Percentiles rank a stretch among this genome's conserved stretches.
Conservation (phyloP, 495 filamentous ascomycete genomes). For the Hyaloscypha finlandica region DNA sequence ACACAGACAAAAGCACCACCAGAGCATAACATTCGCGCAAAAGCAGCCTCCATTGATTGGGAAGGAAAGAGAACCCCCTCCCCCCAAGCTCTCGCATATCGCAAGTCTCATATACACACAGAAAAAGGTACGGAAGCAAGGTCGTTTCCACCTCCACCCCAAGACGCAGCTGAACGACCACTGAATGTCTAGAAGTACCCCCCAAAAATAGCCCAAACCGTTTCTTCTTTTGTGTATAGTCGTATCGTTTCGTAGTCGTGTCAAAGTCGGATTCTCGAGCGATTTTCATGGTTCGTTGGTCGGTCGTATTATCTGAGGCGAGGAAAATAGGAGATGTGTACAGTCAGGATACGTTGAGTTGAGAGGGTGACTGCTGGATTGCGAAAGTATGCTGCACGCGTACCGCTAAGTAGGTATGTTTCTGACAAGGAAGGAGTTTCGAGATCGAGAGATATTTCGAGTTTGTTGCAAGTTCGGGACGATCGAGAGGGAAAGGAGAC, state of each 20-base stretch:
- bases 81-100: slow-evolving; percentile 20
- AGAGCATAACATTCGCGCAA: slow-evolving; percentile 24
- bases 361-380: slow-evolving; percentile 14
- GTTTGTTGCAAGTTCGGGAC: slow-evolving; percentile 12
- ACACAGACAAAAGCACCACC: slow-evolving; percentile 30
- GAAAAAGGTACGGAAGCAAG: slow-evolving; percentile 6
- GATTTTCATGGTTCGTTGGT: slow-evolving; percentile 1
- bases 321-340: slow-evolving; percentile 27
- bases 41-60: slow-evolving; percentile 1
- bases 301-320: slow-evolving; percentile 25
- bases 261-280: slow-evolving; percentile 22
- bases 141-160: background rate
- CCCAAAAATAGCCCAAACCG: background rate
- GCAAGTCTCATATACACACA: slow-evolving; percentile 31
- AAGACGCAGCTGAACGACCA: background rate
- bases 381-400: slow-evolving; percentile 16
- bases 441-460: slow-evolving; percentile 24
- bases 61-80: background rate
- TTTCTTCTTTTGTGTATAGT: slow-evolving; percentile 18
- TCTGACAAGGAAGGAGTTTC: slow-evolving; percentile 19
- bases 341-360: slow-evolving; percentile 16
- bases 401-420: slow-evolving; percentile 30
- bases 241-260: slow-evolving; percentile 22
- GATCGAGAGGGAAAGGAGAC: slow-evolving; percentile 21
- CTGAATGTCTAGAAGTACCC: slow-evolving; percentile 6